A percentile compares a stretch with the other conserved stretches of the same genome.
Conservation (phyloP, 1,139 yeast genomes). For the Blastobotrys apis region DNA sequence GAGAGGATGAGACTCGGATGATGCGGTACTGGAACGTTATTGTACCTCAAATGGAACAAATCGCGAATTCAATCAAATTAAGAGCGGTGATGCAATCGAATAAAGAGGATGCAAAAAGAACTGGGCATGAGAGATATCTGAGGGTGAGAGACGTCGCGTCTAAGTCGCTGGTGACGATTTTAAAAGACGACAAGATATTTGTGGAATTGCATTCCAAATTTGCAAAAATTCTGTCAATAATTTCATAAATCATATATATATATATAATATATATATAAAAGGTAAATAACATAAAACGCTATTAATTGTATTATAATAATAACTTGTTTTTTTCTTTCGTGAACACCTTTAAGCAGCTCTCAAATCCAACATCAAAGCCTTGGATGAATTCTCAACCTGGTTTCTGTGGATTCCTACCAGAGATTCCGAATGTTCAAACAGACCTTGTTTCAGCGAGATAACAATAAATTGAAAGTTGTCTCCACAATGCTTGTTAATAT, state of each 20-base stretch:
- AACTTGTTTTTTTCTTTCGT: no score
- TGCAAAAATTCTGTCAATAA: conserved; percentile 38
- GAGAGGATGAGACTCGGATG: conserved; percentile 53
- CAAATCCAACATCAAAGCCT: conserved; percentile 47
- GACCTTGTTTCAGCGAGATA: conserved; percentile 80
- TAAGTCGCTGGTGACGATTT: conserved; percentile 53
- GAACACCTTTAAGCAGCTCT: no score
- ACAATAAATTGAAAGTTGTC: conserved; percentile 88
- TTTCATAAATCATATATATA: conserved; percentile 23
- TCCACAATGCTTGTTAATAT: conserved; percentile 71
- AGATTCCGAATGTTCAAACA: conserved; percentile 86
- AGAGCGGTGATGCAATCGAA: conserved; percentile 37
- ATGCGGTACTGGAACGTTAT: conserved; percentile 58
- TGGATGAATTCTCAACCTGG: conserved; percentile 70
- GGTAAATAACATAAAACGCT: neutral
- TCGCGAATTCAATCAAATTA: conserved; percentile 48
- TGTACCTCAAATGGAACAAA: conserved; percentile 46
- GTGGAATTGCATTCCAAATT: conserved; percentile 54
- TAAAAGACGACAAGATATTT: conserved; percentile 57
- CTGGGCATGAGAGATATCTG: conserved; percentile 47
- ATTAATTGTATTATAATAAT: no score
- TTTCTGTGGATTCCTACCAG: conserved; percentile 92
- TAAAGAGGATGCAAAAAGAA: conserved; percentile 13
- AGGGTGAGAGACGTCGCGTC: conserved; percentile 52
- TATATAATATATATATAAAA: no score